Evolutionary conservation across 768 basidiomycete species (phyloP).

Genomic region (Collybia sordida): DNA sequence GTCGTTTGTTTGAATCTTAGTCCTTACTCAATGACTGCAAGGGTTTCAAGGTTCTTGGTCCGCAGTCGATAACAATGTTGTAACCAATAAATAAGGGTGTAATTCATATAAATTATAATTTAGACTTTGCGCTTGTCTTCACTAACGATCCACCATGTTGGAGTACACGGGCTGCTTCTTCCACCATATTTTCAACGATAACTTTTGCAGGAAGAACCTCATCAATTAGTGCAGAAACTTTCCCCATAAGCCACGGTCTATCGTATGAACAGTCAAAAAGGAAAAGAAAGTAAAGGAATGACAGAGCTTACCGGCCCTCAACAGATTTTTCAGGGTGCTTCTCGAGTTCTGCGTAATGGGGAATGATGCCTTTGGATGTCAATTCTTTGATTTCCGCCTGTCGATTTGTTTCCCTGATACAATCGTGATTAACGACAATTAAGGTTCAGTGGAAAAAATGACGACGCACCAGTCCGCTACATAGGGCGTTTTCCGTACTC

Average conservation of each 20-base stretch:
- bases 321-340: conserved; percentile 80
- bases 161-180: conserved; percentile 35
- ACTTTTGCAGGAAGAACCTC: conserved; percentile 81
- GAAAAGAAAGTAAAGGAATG: background rate
- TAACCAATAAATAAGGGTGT: conserved; percentile 1
- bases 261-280: background rate
- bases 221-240: conserved; percentile 70
- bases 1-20: too few species aligned
- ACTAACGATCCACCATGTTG: conserved; percentile 34
- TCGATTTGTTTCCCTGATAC: conserved; percentile 69
- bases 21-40: too few species aligned
- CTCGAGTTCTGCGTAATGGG: conserved; percentile 67
- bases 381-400: conserved; percentile 81
- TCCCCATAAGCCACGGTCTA: conserved; percentile 79
- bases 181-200: conserved; percentile 79
- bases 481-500: conserved; percentile 83
- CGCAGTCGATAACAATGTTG: too few species aligned
- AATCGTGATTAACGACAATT: background rate
- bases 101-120: conserved; percentile 35
- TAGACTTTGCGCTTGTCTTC: conserved; percentile 42
- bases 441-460: background rate
- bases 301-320: conserved; percentile 38
- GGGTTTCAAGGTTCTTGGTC: too few species aligned
- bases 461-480: conserved; percentile 77
- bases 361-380: conserved; percentile 81